Conservation (phyloP, 208 protist genomes). For the Crithidia bombi region DNA sequence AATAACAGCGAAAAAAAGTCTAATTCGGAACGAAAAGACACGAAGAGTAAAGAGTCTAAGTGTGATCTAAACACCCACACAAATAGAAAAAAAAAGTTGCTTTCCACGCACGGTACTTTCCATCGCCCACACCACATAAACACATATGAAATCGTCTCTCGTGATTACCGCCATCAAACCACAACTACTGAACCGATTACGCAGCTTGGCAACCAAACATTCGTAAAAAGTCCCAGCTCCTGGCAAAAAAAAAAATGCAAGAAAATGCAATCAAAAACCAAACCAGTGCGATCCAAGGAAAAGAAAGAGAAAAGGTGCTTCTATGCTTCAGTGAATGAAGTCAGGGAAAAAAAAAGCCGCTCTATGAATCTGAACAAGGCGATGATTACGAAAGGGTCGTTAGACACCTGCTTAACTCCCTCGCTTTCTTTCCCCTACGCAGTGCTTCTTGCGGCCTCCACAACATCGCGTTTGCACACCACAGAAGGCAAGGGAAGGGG, state of each 20-base stretch:
- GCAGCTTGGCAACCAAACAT: neutral
- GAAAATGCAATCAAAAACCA: constrained; percentile 13
- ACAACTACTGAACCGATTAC: neutral
- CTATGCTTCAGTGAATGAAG: constrained; percentile 4
- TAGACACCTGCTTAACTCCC: no score
- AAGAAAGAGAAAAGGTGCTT: constrained; percentile 15
- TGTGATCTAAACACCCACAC: neutral
- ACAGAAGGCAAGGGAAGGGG: neutral
- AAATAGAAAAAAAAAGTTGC: constrained; percentile 15
- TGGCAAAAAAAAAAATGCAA: neutral
- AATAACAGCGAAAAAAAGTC: constrained; percentile 3
- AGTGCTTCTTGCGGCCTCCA: neutral
- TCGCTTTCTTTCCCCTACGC: neutral
- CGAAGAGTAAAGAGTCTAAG: neutral
- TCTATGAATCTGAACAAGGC: neutral
- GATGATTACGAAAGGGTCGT: neutral
- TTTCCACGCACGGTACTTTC: neutral
- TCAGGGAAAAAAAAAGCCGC: neutral
- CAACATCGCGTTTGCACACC: neutral
- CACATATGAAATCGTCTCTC: neutral
- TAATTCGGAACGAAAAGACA: neutral
- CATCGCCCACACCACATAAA: neutral
- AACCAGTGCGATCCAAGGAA: constrained; percentile 8
- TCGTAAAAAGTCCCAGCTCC: no score
- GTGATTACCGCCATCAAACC: neutral